These are phyloP conservation scores for Carallia brachiata DNA, from an alignment of 345 rosid species.

Conservation along the genomic window DNA sequence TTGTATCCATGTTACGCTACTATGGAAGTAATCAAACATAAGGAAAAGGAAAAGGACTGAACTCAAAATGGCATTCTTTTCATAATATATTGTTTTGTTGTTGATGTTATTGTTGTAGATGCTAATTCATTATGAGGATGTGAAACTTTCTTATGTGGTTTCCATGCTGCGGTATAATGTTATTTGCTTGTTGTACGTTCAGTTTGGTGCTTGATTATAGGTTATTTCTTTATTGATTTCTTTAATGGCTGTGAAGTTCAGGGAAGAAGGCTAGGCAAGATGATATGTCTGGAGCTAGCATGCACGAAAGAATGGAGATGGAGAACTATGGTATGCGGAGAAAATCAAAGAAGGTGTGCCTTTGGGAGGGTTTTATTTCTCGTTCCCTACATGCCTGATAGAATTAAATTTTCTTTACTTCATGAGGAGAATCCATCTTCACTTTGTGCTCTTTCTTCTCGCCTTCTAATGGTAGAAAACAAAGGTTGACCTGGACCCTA, in stretches of 20 bases:
- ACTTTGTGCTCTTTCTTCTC: too few relatives aligned
- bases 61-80: too few relatives aligned
- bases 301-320: constrained; percentile 59
- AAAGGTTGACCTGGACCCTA: too few relatives aligned
- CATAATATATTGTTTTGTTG: too few relatives aligned
- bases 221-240: background rate
- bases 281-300: constrained; percentile 39
- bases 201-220: background rate
- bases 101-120: too few relatives aligned
- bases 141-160: background rate
- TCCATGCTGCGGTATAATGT: background rate
- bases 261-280: constrained; percentile 50
- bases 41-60: too few relatives aligned
- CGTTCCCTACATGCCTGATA: background rate
- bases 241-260: constrained; percentile 42
- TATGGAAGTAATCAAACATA: too few relatives aligned
- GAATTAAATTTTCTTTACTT: background rate
- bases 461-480: too few relatives aligned
- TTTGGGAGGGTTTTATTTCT: background rate
- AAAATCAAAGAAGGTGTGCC: constrained; percentile 28
- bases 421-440: too few relatives aligned
- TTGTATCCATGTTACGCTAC: too few relatives aligned
- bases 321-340: constrained; percentile 49
- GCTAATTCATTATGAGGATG: background rate
- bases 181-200: background rate